Conservation (phyloP, 1,284 basidiomycete genomes). For the Pseudozyma pruni region DNA sequence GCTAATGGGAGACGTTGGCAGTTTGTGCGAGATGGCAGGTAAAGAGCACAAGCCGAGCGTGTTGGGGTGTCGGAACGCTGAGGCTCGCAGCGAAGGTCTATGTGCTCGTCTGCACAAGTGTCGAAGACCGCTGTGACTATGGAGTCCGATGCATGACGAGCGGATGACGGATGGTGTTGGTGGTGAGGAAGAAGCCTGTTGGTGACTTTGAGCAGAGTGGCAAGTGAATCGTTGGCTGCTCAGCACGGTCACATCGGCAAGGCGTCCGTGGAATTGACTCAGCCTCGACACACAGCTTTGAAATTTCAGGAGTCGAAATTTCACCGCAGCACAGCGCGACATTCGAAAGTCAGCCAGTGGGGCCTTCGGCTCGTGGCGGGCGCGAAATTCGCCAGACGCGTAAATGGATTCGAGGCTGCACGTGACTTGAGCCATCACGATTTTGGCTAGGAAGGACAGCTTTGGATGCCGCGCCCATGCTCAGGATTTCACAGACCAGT, state of each 20-base stretch:
- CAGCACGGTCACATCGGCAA: background rate
- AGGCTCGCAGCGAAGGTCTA: too few relatives aligned
- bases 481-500: too few relatives aligned
- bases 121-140: too few relatives aligned
- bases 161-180: background rate
- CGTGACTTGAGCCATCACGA: conserved; percentile 1
- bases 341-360: background rate
- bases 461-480: too few relatives aligned
- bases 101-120: too few relatives aligned
- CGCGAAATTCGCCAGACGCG: conserved; percentile 5
- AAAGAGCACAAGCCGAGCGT: background rate
- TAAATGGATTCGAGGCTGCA: conserved; percentile 2
- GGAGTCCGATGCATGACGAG: background rate
- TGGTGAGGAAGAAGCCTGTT: background rate
- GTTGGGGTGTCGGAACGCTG: too few relatives aligned
- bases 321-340: background rate
- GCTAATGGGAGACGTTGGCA: background rate
- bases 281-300: background rate
- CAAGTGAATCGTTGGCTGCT: too few relatives aligned
- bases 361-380: background rate
- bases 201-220: background rate
- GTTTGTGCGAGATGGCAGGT: too few relatives aligned
- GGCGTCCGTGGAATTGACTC: background rate
- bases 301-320: background rate
- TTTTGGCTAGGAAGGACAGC: too few relatives aligned